Evolutionary conservation across 768 basidiomycete species (phyloP), one percentile per base, ranked within the genome.

Genomic region (Lactifluus piperatus): DNA sequence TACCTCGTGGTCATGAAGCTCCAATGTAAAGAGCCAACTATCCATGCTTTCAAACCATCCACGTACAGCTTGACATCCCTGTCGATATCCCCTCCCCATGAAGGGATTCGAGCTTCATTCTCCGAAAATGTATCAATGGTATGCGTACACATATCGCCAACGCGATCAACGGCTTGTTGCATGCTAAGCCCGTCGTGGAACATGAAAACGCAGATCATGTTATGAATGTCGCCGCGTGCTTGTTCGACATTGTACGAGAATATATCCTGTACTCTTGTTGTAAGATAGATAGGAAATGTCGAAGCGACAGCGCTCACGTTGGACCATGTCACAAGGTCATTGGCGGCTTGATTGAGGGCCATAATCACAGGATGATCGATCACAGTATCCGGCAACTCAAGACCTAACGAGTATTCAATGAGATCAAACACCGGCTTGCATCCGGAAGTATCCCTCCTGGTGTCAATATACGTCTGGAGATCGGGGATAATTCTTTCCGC

Each of bases 221-320:
- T 91, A 71, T 91, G 88, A 2, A 83, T 86, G 68, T 92, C 85
- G 29, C 86, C 86, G 71, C 82, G 81, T 22, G 86, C 81, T 68
- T 90, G 89, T 69, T 92, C 89, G 64, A 86, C 83, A 71, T 90
- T 88, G 75, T 84, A 91, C 22, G 89, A 91, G 72, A 88, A 91
- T 67, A 91, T 81, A 71, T 91, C 88, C 88, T 66, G 56, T 63
- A 56, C 64, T 4, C 57, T n/a, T 32, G 63, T 45, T 62, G 56
- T 54, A 27, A 55, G 39, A 51, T 7, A 36, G 36, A 36, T 67
- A 54, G 65, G 57, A 32, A 66, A 63, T 55, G 48, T 56, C 55
- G 41, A 51, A 18, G n/a, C n/a, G 26, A 26, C 44, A 24, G 45
- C 51, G 66, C 85, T 72, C 75, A 89, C 89, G 67, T 91, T 91